Percentiles rank a stretch among this genome's conserved stretches.
These are phyloP conservation scores for Ganoderma leucocontextum DNA, from an alignment of 1,284 basidiomycete genomes.

Conservation along the genomic window DNA sequence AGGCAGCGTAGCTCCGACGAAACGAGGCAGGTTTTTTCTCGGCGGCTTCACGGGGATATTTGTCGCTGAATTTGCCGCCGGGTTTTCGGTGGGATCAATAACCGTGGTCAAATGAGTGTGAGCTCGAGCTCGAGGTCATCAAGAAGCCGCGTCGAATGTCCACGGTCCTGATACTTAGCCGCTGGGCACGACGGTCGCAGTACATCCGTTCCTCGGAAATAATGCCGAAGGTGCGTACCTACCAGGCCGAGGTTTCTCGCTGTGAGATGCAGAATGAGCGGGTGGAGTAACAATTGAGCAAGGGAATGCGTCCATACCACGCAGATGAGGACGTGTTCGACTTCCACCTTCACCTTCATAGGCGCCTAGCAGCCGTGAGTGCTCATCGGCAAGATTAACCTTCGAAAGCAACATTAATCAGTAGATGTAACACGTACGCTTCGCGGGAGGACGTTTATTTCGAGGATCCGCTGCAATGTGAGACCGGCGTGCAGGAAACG, in stretches of 20 bases:
- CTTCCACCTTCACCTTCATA: neutral
- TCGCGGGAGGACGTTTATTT: neutral
- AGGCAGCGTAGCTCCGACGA: neutral
- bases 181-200: slow-evolving; percentile 1
- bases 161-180: slow-evolving; percentile 4
- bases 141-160: neutral
- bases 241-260: neutral
- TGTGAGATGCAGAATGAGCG: neutral
- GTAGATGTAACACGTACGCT: neutral
- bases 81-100: neutral
- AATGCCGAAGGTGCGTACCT: neutral
- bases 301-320: neutral
- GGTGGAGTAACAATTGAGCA: neutral
- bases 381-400: neutral
- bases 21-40: neutral
- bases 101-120: neutral
- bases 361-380: neutral
- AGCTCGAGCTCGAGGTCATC: neutral
- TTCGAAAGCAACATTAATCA: neutral
- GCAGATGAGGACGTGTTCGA: neutral
- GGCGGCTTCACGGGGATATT: neutral
- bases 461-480: neutral
- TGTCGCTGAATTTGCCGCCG: neutral
- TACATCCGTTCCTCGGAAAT: neutral
- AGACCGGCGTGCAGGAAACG: neutral